Evolutionary conservation across 2,329 filamentous ascomycete species (phyloP).

Genomic region (Penicillium sp.): DNA sequence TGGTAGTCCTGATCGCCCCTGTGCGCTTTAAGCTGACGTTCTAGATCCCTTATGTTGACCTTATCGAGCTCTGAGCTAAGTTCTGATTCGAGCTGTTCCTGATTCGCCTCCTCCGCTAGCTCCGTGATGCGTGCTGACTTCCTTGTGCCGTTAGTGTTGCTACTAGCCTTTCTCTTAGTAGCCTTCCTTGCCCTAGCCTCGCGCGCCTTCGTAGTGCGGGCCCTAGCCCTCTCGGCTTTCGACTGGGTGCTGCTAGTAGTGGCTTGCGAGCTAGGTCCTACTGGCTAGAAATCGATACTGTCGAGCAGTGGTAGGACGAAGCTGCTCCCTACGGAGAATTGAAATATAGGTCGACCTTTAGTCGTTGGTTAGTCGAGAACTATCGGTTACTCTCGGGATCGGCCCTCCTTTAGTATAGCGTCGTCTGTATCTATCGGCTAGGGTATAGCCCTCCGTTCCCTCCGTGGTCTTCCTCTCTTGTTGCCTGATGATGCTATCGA

Average conservation of each 20-base stretch:
- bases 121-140: background rate
- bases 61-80: background rate
- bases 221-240: background rate
- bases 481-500: too few species aligned
- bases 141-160: background rate
- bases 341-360: too few species aligned
- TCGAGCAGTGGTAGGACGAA: too few species aligned
- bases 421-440: too few species aligned
- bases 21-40: background rate
- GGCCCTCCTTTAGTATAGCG: too few species aligned
- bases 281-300: background rate
- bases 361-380: too few species aligned
- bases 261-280: background rate
- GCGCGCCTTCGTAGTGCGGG: background rate
- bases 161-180: background rate
- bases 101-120: background rate
- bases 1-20: background rate
- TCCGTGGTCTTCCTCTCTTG: too few species aligned
- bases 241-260: background rate
- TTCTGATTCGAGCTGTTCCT: background rate
- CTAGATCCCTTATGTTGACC: background rate
- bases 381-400: too few species aligned
- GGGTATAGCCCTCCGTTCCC: too few species aligned
- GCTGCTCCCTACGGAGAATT: too few species aligned
- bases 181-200: background rate